phyloP scores from a whole-genome alignment of 306 rosid species.

The Dryas drummondii region DNA sequence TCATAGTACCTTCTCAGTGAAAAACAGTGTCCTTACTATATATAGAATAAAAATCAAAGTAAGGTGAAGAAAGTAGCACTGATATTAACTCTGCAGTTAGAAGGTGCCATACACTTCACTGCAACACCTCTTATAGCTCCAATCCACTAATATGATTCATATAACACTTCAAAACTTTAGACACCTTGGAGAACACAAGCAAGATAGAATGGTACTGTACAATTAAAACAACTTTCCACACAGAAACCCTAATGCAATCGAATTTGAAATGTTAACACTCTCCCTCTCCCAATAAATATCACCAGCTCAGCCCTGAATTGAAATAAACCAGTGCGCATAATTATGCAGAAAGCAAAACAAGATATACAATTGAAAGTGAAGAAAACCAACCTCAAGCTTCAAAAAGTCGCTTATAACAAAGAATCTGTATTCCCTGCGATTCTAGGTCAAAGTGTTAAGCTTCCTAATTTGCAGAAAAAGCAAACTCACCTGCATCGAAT shows the following conservation, averaged over 20 bases:
- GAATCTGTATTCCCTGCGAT: slow-evolving; percentile 16
- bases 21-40: neutral
- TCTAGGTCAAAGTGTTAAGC: slow-evolving; percentile 40
- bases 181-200: neutral
- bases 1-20: neutral
- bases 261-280: slow-evolving; percentile 15
- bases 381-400: slow-evolving; percentile 30
- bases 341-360: neutral
- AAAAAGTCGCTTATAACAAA: slow-evolving; percentile 24
- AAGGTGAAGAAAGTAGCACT: neutral
- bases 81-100: neutral
- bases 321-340: slow-evolving; percentile 5
- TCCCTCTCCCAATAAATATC: neutral
- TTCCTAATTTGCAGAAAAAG: slow-evolving; percentile 26
- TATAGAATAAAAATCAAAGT: neutral
- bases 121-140: slow-evolving; percentile 4
- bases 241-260: slow-evolving; percentile 10
- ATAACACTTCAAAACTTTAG: neutral
- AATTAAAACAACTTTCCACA: neutral
- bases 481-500: slow-evolving; percentile 86
- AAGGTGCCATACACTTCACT: neutral
- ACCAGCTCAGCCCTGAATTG: slow-evolving; percentile 17
- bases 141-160: neutral
- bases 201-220: neutral
- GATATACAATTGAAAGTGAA: slow-evolving; percentile 12